A percentile compares a stretch with the other conserved stretches of the same genome.
These are phyloP conservation scores for Pseudognaphalium luteoalbum DNA, from an alignment of 129 eudicot genomes.

Conservation along the genomic window DNA sequence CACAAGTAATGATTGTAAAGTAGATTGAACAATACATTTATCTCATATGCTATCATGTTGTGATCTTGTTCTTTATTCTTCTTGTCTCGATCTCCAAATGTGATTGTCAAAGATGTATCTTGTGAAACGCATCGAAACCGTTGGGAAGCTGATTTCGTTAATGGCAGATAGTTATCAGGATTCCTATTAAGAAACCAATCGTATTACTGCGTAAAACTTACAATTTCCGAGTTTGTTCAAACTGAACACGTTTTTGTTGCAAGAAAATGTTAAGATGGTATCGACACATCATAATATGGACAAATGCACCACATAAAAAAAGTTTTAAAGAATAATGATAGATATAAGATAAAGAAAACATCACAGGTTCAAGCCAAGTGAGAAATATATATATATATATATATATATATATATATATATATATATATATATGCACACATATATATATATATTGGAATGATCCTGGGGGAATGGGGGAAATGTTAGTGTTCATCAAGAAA, in stretches of 20 bases:
- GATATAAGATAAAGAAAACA: too few relatives aligned
- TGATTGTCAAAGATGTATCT: constrained; percentile 7
- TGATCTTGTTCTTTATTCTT: constrained; percentile 1
- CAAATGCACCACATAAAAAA: too few relatives aligned
- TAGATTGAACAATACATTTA: background rate
- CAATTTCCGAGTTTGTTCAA: background rate
- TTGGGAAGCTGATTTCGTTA: background rate
- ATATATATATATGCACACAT: too few relatives aligned
- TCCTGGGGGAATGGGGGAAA: too few relatives aligned
- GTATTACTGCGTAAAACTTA: background rate
- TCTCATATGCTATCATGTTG: constrained; percentile 1
- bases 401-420: too few relatives aligned
- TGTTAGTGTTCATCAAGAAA: too few relatives aligned
- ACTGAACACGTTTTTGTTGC: background rate
- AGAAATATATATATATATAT: too few relatives aligned
- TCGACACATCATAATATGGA: too few relatives aligned
- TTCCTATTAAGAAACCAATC: background rate
- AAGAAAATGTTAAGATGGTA: too few relatives aligned
- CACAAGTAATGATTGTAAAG: constrained; percentile 22
- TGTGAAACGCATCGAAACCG: background rate
- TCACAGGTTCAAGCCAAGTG: too few relatives aligned
- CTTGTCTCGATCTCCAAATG: background rate
- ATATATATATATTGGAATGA: too few relatives aligned
- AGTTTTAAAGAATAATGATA: too few relatives aligned
- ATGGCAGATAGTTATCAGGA: background rate